Base-by-base conservation (phyloP, 2,329 filamentous ascomycete species). In the Arthrinium puccinioides region DNA sequence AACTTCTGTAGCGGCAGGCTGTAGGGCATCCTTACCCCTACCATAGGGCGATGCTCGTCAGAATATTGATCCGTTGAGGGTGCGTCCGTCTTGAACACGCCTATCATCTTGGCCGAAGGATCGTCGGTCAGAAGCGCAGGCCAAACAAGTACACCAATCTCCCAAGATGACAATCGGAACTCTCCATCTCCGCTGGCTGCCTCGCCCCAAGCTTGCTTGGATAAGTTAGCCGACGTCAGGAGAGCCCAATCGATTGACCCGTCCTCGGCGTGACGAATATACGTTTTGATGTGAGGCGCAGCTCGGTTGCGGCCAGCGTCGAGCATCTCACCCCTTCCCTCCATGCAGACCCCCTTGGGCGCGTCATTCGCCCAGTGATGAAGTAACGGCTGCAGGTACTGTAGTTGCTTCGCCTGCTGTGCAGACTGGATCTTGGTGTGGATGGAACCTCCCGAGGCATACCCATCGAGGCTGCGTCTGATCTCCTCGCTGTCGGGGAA, bases 281-380 rank as follows among this genome's bases (percentile, higher is more conserved):
- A 95, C 0, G 87, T 94, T 57, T 95, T 95, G 55, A 94, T 84
- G 49, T 95, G 88, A 0, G 88, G 88, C 1, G 87, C 86, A 14
- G 87, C 87, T 21, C 77, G 70, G 32, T 75, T 67, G 37, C 84
- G 69, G 2, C 81, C 79, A 8, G 76, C 74, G 42, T 82, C 68
- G 6, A 52, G 53, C 35, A 2, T 28, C 19, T 1, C 41, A 38
- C 11, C 47, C 42, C 13, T 51, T 42, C 5, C 41, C 35, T 42
- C 15, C 15, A 19, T 13, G 15, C 24, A 16, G 4, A 30, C 10
- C 66, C 69, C 10, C 48, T 36, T 1, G 53, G 42, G 9, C 6
- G 60, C 57, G 44, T 84, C 78, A 27, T 82, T 78, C 4, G 77
- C 77, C 88, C 88, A 95, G 46, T 87, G 84, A 47, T 78, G 76